Evolutionary conservation across 306 rosid genomes (phyloP), one percentile per base, ranked within the genome.

Genomic region (Coriaria nepalensis): DNA sequence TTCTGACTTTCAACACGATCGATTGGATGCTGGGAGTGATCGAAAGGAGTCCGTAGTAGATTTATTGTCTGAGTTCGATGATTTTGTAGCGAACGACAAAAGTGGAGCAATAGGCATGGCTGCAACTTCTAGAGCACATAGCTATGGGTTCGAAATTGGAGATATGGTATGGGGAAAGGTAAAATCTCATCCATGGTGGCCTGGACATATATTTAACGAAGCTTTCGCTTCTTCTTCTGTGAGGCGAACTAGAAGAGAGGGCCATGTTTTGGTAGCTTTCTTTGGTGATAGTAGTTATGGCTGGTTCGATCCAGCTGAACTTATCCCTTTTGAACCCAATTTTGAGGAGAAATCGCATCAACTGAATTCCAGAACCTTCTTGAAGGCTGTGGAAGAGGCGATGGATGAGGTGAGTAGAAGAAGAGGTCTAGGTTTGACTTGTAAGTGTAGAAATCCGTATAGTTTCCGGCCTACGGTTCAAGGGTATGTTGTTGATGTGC

Each of bases 151-250:
- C 32, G 94, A 92, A 62, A 68, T 75, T 4, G 98, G 96, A 7
- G 98, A 92, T 54, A 52, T 92, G 87, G 94, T 92, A 2, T 92
- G 98, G 98, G 98, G 94, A 8, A 92, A 85, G 78, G 98, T 92
- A 46, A 92, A 92, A 48, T 92, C 98, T 36, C 98, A 92, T 59
- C 98, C 98, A 0, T 92, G 98, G 98, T 92, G 98, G 98, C 98
- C 96, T 0, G 98, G 98, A 4, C 96, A 79, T 15, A 82, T 92
- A 56, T 92, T 65, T 45, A 79, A 80, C 43, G 94, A 85, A 47
- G 73, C 78, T 2, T 73, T 92, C 10, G 98, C 86, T 0, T 52
- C 94, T 11, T 57, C 87, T 5, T 62, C 72, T 4, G 98, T 92
- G 56, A 93, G 96, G 42, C 77, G 93, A 0, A 58, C 81, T 0